Conservation (phyloP, 2,329 filamentous ascomycete species). For the Phyllosticta ampelicida region DNA sequence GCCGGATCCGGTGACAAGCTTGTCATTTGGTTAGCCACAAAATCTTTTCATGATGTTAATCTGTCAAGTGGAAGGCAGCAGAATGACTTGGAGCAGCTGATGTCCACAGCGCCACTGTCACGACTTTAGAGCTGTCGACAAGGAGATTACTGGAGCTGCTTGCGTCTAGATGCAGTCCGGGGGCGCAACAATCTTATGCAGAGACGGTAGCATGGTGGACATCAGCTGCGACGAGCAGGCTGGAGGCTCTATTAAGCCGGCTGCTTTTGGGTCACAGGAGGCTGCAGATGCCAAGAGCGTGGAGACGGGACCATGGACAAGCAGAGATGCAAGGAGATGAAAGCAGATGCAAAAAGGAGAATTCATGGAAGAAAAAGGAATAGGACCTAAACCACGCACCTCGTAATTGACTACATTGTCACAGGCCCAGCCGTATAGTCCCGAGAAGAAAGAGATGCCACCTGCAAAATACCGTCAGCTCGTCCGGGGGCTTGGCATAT, state of each 20-base stretch:
- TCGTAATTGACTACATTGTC: slow-evolving; percentile 30
- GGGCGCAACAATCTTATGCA: background rate
- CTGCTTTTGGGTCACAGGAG: background rate
- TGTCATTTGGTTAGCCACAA: slow-evolving; percentile 7
- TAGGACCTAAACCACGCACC: slow-evolving; percentile 10
- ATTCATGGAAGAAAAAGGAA: background rate
- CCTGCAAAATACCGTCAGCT: slow-evolving; percentile 16
- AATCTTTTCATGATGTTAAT: slow-evolving; percentile 10
- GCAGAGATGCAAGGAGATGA: background rate
- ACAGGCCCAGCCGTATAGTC: slow-evolving; percentile 20
- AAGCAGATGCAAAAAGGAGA: slow-evolving; percentile 3
- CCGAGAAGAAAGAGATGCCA: slow-evolving; percentile 24
- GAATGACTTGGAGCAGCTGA: background rate
- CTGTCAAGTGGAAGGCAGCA: background rate
- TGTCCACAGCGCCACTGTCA: background rate
- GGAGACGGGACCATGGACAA: background rate
- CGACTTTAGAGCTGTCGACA: background rate
- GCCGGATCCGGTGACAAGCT: slow-evolving; percentile 22
- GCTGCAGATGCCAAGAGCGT: background rate
- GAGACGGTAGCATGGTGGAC: background rate
- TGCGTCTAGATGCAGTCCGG: background rate
- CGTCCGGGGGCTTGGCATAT: background rate
- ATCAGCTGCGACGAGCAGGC: background rate
- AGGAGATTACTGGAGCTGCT: background rate
- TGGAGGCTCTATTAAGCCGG: background rate